A percentile compares a stretch with the other conserved stretches of the same genome.
phyloP scores from a whole-genome alignment of 176 grass and related monocot genomes.

The Carex myosuroides region DNA sequence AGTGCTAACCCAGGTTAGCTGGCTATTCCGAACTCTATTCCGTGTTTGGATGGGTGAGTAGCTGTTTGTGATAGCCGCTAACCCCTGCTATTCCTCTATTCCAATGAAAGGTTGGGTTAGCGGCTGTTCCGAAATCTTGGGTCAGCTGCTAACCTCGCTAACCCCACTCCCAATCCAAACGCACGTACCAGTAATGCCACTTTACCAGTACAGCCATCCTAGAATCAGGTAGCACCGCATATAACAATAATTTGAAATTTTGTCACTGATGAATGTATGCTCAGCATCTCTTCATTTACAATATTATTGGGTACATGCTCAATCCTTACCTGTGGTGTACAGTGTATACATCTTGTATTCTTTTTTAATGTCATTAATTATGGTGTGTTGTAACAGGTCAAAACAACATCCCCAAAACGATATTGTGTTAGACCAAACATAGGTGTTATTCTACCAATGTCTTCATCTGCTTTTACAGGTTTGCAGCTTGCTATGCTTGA shows the following conservation, averaged over 20 bases:
- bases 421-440: constrained; percentile 93
- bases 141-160: no score
- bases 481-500: constrained; percentile 7
- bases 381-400: constrained; percentile 50
- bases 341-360: not conserved
- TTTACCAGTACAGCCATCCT: not conserved
- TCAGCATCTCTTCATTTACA: not conserved
- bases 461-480: constrained; percentile 81
- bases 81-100: no score
- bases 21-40: no score
- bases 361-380: constrained; percentile 2
- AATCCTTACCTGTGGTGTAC: not conserved
- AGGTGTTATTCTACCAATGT: constrained; percentile 77
- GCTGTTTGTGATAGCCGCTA: no score
- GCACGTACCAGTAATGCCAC: not conserved
- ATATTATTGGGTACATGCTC: not conserved
- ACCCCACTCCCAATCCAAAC: not conserved
- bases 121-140: no score
- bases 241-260: constrained; percentile 10
- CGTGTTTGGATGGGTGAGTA: no score
- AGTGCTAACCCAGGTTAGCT: no score
- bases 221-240: constrained; percentile 7
- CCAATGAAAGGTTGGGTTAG: no score
- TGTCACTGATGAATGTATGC: not conserved
- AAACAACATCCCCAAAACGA: constrained; percentile 96